Percentiles rank a stretch among this genome's conserved stretches.
These are phyloP conservation scores for Vitis hybrid DNA, from an alignment of 177 flowering plant species.

Conservation along the genomic window DNA sequence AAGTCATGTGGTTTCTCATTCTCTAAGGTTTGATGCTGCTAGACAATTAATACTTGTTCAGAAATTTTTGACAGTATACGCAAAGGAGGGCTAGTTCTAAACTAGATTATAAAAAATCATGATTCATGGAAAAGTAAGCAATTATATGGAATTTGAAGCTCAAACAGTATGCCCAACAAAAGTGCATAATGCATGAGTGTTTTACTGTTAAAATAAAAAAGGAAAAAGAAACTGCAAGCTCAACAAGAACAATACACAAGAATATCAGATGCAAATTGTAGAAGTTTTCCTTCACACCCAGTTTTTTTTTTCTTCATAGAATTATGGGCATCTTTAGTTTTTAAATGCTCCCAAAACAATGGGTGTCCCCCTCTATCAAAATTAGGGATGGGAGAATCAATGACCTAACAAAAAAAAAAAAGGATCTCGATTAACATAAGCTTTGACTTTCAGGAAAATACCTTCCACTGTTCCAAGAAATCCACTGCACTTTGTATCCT, in stretches of 20 bases:
- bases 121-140: background rate
- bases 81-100: background rate
- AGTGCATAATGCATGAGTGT: background rate
- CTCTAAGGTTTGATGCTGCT: no score
- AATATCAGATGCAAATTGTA: background rate
- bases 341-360: background rate
- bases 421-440: no score
- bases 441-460: constrained; percentile 24
- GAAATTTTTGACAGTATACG: background rate
- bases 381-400: background rate
- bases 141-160: background rate
- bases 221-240: background rate
- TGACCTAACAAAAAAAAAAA: background rate
- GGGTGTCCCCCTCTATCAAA: background rate
- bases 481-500: constrained; percentile 86
- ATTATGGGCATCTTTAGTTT: no score
- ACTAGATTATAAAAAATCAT: background rate
- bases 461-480: constrained; percentile 88
- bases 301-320: background rate
- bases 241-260: background rate
- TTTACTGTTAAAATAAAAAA: background rate
- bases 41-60: no score
- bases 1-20: no score
- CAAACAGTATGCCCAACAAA: background rate
- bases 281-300: background rate